Conservation (phyloP, 345 rosid genomes). For the Eucalyptus paniculata region DNA sequence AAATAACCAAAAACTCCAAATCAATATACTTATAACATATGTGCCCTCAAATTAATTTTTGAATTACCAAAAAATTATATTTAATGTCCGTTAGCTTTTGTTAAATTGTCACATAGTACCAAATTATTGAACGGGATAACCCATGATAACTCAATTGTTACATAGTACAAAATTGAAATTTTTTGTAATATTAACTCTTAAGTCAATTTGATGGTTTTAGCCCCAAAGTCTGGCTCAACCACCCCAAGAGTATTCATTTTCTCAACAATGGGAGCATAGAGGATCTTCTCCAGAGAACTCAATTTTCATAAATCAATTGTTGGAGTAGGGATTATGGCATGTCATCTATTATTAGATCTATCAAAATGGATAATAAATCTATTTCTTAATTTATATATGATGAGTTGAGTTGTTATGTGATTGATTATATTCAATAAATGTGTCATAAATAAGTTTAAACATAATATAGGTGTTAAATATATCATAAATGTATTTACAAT, state of each 20-base stretch:
- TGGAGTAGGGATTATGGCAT: background rate
- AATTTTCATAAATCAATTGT: background rate
- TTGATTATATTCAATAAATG: background rate
- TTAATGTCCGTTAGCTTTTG: too few relatives aligned
- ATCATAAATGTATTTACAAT: background rate
- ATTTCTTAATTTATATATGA: background rate
- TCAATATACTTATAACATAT: too few relatives aligned
- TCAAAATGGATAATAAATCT: background rate
- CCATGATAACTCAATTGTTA: too few relatives aligned
- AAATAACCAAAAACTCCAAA: too few relatives aligned
- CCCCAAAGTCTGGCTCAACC: background rate
- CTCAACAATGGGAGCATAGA: background rate
- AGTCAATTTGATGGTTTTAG: too few relatives aligned
- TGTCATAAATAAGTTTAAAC: background rate
- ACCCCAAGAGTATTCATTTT: background rate
- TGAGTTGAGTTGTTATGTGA: background rate
- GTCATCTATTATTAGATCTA: too few relatives aligned
- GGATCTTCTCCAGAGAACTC: background rate
- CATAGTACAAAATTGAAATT: too few relatives aligned
- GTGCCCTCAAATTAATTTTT: too few relatives aligned
- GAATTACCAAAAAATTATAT: too few relatives aligned
- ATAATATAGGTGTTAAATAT: background rate
- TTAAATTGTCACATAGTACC: too few relatives aligned
- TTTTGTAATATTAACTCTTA: fast-evolving
- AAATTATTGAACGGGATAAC: too few relatives aligned